Base-by-base conservation (phyloP, 1,284 basidiomycete species). In the Microbotryum intermedium region DNA sequence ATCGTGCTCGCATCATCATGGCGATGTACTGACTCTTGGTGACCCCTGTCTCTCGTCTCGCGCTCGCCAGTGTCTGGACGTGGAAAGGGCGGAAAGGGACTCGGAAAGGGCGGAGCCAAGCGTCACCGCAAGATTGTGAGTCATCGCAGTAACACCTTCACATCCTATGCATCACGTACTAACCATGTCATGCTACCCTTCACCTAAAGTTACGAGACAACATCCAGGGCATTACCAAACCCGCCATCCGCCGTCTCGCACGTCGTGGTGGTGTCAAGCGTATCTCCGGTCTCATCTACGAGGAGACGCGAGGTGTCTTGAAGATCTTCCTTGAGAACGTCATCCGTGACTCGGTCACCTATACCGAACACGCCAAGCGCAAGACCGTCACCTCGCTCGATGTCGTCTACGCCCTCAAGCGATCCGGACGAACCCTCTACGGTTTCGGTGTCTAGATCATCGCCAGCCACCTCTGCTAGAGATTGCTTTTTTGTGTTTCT, bases 201-300 rank as follows among this genome's bases (percentile, higher is more conserved):
- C 50, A 59, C 64, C 20, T 29, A 58, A 60, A 71, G 71, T 58
- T 67, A 66, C 67, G 72, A 72, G 86, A 88, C 78, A 88, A 88
- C 81, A 88, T 88, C 74, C 85, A 87, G 78, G 85, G 83, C 20
- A 88, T 90, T 74, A 90, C 87, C 72, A 91, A 90, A 81, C 88
- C 87, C 70, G 88, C 89, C 70, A 91, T 93, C 76, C 87, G 90
- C 72, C 88, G 90, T 80, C 86, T 94, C 66, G 90, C 90, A 50
- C 88, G 90, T 76, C 86, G 90, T 82, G 91, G 90, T 74, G 89
- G 89, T 85, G 89, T 91, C 74, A 91, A 92, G 81, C 88, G 88
- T 86, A 90, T 90, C 76, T 90, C 88, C 57, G 88, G 87, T 74
- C 82, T 90, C 69, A 90, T 92, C 78, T 92, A 92, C 77, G 88